Conservation (phyloP, 176 grass and related monocot genomes). For the Microstegium vimineum region DNA sequence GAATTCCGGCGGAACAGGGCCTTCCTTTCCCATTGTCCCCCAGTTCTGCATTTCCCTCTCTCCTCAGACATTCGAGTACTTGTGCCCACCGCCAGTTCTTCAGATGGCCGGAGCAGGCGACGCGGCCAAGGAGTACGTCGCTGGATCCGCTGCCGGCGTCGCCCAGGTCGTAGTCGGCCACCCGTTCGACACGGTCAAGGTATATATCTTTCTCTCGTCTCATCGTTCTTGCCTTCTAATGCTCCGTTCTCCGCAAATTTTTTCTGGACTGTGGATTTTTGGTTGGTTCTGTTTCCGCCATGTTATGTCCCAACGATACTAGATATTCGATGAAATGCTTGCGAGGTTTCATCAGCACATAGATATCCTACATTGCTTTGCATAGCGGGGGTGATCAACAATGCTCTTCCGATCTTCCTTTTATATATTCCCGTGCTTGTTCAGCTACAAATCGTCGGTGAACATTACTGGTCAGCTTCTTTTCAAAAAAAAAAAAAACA, state of each 20-base stretch:
- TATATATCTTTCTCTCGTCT: neutral
- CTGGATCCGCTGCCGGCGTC: slow-evolving; percentile 53
- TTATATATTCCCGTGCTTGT: neutral
- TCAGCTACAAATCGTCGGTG: neutral
- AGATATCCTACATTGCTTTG: neutral
- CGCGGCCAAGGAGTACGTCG: slow-evolving; percentile 57
- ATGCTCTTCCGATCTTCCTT: neutral
- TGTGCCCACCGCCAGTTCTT: neutral
- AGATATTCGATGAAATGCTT: neutral
- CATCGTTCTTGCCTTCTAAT: neutral
- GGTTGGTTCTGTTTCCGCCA: neutral
- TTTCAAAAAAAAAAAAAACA: no score
- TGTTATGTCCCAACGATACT: neutral
- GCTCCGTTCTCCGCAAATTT: neutral
- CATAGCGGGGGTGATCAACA: neutral
- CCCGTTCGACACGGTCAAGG: slow-evolving; percentile 84
- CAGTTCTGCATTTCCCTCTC: neutral
- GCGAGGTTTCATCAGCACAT: neutral
- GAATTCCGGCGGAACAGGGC: neutral
- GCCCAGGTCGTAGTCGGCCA: slow-evolving; percentile 65
- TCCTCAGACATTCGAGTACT: neutral
- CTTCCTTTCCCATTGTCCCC: neutral
- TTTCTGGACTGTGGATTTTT: neutral
- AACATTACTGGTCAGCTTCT: neutral
- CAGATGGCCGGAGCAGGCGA: slow-evolving; percentile 35